Conservation (phyloP, 208 protist species). For the Spongospora subterranea region DNA sequence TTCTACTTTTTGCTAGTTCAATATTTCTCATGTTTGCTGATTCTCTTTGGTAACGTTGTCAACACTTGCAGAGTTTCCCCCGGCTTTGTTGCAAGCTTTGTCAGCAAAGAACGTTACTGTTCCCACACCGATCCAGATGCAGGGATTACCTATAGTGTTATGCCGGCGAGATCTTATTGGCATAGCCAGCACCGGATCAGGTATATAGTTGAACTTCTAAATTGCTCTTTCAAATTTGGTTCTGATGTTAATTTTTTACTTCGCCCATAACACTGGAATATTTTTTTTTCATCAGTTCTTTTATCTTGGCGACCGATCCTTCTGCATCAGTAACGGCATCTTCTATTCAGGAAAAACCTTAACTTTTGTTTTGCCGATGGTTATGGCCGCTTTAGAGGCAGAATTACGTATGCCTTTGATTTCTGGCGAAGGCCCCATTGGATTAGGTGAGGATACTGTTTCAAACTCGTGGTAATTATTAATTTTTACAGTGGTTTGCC, state of each 20-base stretch:
- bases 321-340: no score
- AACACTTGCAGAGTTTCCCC: constrained; percentile 72
- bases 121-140: constrained; percentile 88
- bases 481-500: constrained; percentile 74
- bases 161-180: constrained; percentile 86
- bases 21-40: neutral
- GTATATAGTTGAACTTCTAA: neutral
- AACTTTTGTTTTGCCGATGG: constrained; percentile 82
- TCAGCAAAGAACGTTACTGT: constrained; percentile 74
- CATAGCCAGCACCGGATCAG: constrained; percentile 85
- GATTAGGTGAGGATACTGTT: constrained; percentile 26
- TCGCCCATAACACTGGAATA: no score
- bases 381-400: constrained; percentile 81
- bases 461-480: neutral
- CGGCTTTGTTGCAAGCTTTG: constrained; percentile 73
- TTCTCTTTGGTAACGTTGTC: neutral
- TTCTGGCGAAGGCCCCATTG: constrained; percentile 69
- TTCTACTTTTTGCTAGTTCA: no score
- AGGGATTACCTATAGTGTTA: constrained; percentile 80
- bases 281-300: no score
- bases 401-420: constrained; percentile 77
- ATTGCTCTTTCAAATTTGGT: neutral
- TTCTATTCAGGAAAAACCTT: constrained; percentile 83
- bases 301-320: no score
- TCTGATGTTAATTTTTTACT: no score